These are phyloP conservation scores for Sporothrix pseudoabietina DNA, from an alignment of 2,329 filamentous ascomycete genomes.

Conservation along the genomic window DNA sequence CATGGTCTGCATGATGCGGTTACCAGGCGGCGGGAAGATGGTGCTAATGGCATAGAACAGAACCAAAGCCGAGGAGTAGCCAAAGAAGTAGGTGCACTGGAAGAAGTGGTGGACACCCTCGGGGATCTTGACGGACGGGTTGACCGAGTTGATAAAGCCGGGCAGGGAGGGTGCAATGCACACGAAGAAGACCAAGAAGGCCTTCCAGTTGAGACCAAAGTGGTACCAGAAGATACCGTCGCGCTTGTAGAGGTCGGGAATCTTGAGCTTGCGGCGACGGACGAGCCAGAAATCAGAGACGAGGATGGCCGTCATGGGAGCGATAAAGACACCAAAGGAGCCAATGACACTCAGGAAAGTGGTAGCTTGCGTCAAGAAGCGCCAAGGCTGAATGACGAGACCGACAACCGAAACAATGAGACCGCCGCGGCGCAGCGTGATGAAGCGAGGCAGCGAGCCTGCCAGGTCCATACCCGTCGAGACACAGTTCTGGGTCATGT, in stretches of 20 bases:
- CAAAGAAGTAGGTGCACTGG: constrained; percentile 24
- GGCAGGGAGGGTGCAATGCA: constrained; percentile 16
- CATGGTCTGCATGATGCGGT: constrained; percentile 25
- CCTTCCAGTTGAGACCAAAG: constrained; percentile 28
- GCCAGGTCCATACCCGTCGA: constrained; percentile 59
- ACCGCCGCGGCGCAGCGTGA: constrained; percentile 58
- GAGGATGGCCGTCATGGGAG: constrained; percentile 31
- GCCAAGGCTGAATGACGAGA: constrained; percentile 53
- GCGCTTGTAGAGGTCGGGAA: constrained; percentile 36
- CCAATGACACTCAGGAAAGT: constrained; percentile 52
- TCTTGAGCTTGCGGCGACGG: constrained; percentile 41
- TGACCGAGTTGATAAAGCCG: constrained; percentile 16
- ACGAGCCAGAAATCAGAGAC: constrained; percentile 38
- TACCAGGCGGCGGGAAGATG: constrained; percentile 14
- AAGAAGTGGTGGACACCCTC: constrained; percentile 20
- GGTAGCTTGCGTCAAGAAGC: constrained; percentile 50
- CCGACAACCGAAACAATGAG: constrained; percentile 51
- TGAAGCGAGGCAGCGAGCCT: constrained; percentile 53
- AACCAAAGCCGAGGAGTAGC: background rate
- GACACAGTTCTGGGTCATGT: constrained; percentile 52
- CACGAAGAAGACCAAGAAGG: constrained; percentile 14
- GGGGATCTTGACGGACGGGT: constrained; percentile 6
- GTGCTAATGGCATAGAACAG: constrained; percentile 21
- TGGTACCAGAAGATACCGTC: constrained; percentile 31
- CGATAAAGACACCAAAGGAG: constrained; percentile 41